These are phyloP conservation scores for Trichoderma afroharzianum DNA, from an alignment of 2,329 filamentous ascomycete genomes.

Conservation along the genomic window DNA sequence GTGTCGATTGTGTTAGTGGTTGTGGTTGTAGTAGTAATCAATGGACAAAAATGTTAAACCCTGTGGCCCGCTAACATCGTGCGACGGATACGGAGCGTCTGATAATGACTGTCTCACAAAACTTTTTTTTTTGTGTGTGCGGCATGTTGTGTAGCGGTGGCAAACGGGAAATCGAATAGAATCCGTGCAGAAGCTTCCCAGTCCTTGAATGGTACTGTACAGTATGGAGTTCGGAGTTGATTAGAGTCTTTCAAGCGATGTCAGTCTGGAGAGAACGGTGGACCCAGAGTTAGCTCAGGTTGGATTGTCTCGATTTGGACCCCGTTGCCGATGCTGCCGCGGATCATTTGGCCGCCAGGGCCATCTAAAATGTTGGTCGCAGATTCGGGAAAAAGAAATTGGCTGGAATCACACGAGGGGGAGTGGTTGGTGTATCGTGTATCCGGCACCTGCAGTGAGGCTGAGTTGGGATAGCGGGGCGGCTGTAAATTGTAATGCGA, in stretches of 20 bases:
- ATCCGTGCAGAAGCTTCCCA: not conserved
- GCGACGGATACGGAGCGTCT: conserved; percentile 7
- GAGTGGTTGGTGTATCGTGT: not conserved
- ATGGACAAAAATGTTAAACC: not conserved
- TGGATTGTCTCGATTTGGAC: not conserved
- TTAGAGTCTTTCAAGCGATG: not conserved
- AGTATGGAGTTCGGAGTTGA: not conserved
- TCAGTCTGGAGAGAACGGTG: not conserved
- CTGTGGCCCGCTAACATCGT: conserved; percentile 11
- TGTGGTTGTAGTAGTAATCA: not conserved
- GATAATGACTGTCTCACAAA: conserved; percentile 6
- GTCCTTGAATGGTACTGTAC: not conserved
- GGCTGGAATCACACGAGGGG: not conserved
- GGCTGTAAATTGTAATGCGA: not conserved
- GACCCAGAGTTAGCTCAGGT: not conserved
- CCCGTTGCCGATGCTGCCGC: conserved; percentile 15
- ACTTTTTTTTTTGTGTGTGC: not conserved
- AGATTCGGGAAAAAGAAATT: not conserved
- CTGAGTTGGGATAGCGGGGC: not conserved
- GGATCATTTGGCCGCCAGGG: not conserved
- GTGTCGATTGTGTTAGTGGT: not conserved
- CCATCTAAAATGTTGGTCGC: not conserved
- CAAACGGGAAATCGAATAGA: not conserved
- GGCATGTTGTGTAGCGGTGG: not conserved
- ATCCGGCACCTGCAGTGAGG: not conserved